phyloP scores from a whole-genome alignment of 108 stramenopile species.

The Nitzschia sp. region DNA sequence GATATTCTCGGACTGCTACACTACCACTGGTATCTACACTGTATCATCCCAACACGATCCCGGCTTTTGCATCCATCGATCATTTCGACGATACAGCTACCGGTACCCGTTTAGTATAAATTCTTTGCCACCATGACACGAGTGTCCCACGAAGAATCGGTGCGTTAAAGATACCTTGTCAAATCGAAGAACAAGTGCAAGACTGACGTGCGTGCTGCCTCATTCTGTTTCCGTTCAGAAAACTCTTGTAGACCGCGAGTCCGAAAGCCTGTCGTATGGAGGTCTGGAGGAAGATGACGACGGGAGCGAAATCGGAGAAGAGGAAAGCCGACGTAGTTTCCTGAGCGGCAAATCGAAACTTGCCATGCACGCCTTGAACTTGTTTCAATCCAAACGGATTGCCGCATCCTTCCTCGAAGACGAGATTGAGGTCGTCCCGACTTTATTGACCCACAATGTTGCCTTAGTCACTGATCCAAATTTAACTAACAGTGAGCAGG shows the following conservation, averaged over 20 bases:
- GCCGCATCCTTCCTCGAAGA: not conserved
- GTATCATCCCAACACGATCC: too few species aligned
- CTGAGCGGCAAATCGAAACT: slow-evolving; percentile 6
- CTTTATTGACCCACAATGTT: slow-evolving; percentile 28
- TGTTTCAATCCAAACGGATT: not conserved
- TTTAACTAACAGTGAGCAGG: slow-evolving; percentile 12
- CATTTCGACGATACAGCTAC: too few species aligned
- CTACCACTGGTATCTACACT: too few species aligned
- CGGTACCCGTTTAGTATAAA: too few species aligned
- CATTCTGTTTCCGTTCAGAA: not conserved
- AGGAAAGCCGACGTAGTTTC: not conserved
- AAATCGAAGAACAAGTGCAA: too few species aligned
- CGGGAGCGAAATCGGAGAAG: not conserved
- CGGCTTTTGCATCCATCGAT: too few species aligned
- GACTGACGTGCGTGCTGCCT: too few species aligned
- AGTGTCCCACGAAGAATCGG: too few species aligned
- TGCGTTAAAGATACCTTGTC: too few species aligned
- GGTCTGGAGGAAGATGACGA: not conserved
- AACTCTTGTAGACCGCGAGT: not conserved
- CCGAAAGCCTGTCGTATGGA: not conserved
- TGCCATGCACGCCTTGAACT: not conserved
- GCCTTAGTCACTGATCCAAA: slow-evolving; percentile 21
- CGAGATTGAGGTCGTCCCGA: slow-evolving; percentile 20
- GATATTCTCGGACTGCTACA: too few species aligned
- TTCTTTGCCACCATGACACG: too few species aligned